Evolutionary conservation across 441 rosid genomes (phyloP).

Genomic region (Populus hybrid): DNA sequence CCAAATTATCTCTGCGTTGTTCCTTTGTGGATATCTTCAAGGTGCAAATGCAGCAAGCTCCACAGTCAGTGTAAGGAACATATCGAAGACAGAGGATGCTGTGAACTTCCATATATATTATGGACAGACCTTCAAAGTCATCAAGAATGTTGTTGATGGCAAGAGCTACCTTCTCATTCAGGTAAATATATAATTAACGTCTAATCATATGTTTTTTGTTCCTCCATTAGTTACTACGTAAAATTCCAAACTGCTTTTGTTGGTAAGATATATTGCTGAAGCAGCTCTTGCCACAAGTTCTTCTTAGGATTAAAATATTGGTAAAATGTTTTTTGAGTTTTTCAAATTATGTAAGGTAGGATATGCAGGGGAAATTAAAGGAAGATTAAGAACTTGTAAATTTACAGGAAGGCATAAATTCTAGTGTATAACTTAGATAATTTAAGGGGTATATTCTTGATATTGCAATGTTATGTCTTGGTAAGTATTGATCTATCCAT

Average conservation of each 20-base stretch:
- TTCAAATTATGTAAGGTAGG: neutral
- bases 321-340: neutral
- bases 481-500: no score
- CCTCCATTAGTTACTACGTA: neutral
- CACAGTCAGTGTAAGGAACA: slow-evolving; percentile 43
- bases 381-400: neutral
- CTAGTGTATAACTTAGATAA: no score
- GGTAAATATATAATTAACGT: neutral
- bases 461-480: no score
- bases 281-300: neutral
- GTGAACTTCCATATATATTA: slow-evolving; percentile 48
- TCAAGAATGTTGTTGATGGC: slow-evolving; percentile 71
- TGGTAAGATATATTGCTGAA: neutral
- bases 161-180: slow-evolving; percentile 68
- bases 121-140: slow-evolving; percentile 93
- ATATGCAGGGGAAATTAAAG: neutral
- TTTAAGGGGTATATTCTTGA: no score
- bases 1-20: slow-evolving; percentile 3
- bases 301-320: neutral
- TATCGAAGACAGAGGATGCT: slow-evolving; percentile 12
- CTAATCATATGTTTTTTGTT: no score
- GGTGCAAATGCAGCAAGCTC: slow-evolving; percentile 31
- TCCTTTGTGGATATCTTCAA: slow-evolving; percentile 18
- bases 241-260: neutral
- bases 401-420: no score